These are phyloP conservation scores for Lactarius quietus DNA, from an alignment of 768 basidiomycete genomes.

Conservation along the genomic window DNA sequence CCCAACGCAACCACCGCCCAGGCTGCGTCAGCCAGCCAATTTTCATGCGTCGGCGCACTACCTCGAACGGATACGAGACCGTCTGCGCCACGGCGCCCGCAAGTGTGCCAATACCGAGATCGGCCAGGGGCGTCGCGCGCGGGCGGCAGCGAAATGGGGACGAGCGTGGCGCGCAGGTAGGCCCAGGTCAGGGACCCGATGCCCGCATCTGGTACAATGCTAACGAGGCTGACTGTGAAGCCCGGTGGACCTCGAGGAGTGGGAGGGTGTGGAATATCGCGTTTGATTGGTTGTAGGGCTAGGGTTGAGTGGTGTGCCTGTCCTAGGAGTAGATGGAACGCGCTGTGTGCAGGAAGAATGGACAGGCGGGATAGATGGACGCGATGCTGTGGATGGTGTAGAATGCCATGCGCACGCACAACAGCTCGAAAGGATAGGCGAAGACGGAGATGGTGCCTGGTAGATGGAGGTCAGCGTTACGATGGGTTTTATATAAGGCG, in stretches of 20 bases:
- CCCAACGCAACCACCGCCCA: too few species aligned
- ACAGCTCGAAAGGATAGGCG: constrained; percentile 96
- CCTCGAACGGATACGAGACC: constrained; percentile 90
- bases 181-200: constrained; percentile 94
- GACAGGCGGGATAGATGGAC: constrained; percentile 29
- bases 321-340: constrained; percentile 72
- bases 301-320: constrained; percentile 35
- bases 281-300: constrained; percentile 20
- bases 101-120: constrained; percentile 80
- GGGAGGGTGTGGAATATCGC: constrained; percentile 56
- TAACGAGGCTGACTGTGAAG: constrained; percentile 87
- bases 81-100: constrained; percentile 51
- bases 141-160: constrained; percentile 40
- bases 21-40: too few species aligned
- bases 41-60: too few species aligned
- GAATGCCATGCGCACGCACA: constrained; percentile 94
- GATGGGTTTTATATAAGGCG: too few species aligned
- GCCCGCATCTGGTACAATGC: constrained; percentile 95
- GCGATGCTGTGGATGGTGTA: constrained; percentile 26
- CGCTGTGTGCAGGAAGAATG: constrained; percentile 54
- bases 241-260: constrained; percentile 94
- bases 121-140: background rate
- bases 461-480: background rate
- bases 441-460: constrained; percentile 87
- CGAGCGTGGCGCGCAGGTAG: constrained; percentile 57